Evolutionary conservation across 2,329 filamentous ascomycete genomes (phyloP).

Genomic region (Fusarium sarcochroum): DNA sequence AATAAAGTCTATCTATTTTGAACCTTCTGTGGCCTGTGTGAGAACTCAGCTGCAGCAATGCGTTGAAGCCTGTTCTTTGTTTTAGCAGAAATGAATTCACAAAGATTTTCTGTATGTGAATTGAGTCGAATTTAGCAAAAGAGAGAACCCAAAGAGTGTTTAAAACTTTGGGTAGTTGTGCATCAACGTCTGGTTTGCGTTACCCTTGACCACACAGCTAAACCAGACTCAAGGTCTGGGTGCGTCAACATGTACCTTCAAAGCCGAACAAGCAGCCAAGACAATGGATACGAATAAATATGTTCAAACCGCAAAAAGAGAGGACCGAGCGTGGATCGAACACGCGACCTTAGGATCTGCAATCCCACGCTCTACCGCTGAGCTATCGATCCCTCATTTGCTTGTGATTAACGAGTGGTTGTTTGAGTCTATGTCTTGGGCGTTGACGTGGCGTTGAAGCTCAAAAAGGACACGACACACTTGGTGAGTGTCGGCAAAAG

Average conservation of each 20-base stretch:
- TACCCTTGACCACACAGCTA: neutral
- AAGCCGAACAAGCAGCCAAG: neutral
- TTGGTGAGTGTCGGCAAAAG: constrained; percentile 15
- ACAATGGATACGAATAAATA: neutral
- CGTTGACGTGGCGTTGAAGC: constrained; percentile 15
- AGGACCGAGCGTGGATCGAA: constrained; percentile 45
- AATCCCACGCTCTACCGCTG: constrained; percentile 44
- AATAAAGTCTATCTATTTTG: too few relatives aligned
- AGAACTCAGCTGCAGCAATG: too few relatives aligned
- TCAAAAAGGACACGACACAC: constrained; percentile 17
- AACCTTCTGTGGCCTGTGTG: too few relatives aligned
- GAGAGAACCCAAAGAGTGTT: too few relatives aligned
- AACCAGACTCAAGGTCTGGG: neutral
- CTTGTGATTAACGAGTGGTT: neutral
- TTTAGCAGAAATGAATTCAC: too few relatives aligned
- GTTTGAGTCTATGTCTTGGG: neutral
- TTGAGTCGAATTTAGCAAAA: too few relatives aligned
- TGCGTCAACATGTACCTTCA: neutral
- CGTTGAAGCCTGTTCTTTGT: too few relatives aligned
- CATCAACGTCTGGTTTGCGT: neutral
- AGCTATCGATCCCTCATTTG: constrained; percentile 36
- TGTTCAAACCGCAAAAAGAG: neutral
- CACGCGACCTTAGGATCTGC: constrained; percentile 43
- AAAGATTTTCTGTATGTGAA: too few relatives aligned
- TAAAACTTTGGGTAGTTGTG: too few relatives aligned